A percentile compares a stretch with the other conserved stretches of the same genome.
Conservation (phyloP, 768 basidiomycete genomes). For the Russula virescens region DNA sequence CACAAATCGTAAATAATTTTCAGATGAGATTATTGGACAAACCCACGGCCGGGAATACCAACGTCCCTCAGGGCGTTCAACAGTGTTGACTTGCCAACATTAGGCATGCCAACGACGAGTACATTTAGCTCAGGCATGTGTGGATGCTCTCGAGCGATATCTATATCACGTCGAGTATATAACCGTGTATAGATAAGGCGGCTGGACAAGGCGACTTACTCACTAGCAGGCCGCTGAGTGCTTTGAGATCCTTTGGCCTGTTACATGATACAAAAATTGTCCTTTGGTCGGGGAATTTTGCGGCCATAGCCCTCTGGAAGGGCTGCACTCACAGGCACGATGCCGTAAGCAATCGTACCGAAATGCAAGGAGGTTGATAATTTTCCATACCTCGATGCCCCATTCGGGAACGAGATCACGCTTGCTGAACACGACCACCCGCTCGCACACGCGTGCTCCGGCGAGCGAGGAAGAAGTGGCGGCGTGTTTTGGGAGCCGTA, state of each 20-base stretch:
- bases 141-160: conserved; percentile 61
- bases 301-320: conserved; percentile 64
- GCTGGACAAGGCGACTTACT: conserved; percentile 45
- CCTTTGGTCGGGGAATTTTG: conserved; percentile 63
- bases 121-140: conserved; percentile 78
- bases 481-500: conserved; percentile 19
- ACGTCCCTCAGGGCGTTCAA: conserved; percentile 84
- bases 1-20: background rate
- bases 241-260: conserved; percentile 55
- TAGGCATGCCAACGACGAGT: conserved; percentile 96
- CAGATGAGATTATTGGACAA: background rate
- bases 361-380: background rate
- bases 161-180: conserved; percentile 33
- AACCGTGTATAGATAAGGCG: background rate
- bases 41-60: conserved; percentile 61
- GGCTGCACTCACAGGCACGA: conserved; percentile 41
- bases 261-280: conserved; percentile 71
- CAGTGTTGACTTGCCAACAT: conserved; percentile 94
- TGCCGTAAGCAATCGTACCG: conserved; percentile 16
- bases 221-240: conserved; percentile 61
- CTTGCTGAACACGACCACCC: conserved; percentile 89
- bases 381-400: conserved; percentile 69
- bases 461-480: conserved; percentile 14
- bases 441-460: conserved; percentile 52
- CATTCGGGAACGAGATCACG: conserved; percentile 84